phyloP scores from a whole-genome alignment of 495 filamentous ascomycete species.

The Neurospora sp. region DNA sequence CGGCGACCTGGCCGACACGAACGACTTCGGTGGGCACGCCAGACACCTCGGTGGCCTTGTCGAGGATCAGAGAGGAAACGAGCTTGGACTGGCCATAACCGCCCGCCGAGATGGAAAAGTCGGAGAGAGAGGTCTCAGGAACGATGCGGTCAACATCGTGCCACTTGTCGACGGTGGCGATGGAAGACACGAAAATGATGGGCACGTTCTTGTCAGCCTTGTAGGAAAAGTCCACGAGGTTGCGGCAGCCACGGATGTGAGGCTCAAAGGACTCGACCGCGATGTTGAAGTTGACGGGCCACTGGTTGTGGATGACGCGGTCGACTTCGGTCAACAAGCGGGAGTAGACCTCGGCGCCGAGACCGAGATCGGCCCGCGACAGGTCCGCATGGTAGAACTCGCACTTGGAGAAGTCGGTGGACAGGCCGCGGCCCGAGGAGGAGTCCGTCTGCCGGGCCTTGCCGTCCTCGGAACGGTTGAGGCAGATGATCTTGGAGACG shows the following conservation, averaged over 20 bases:
- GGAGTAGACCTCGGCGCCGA: constrained; percentile 27
- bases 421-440: constrained; percentile 26
- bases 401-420: constrained; percentile 27
- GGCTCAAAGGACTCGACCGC: constrained; percentile 45
- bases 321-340: constrained; percentile 29
- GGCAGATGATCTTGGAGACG: constrained; percentile 42
- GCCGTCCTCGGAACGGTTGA: constrained; percentile 41
- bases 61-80: constrained; percentile 41
- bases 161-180: constrained; percentile 34
- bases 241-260: constrained; percentile 42
- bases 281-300: constrained; percentile 55
- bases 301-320: constrained; percentile 52
- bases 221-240: constrained; percentile 42
- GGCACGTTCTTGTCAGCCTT: constrained; percentile 32
- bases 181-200: constrained; percentile 47
- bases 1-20: constrained; percentile 50
- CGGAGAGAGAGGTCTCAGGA: constrained; percentile 36
- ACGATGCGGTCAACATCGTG: constrained; percentile 11
- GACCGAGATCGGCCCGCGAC: constrained; percentile 34
- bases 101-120: constrained; percentile 25
- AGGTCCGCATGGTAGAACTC: constrained; percentile 43
- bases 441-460: constrained; percentile 20
- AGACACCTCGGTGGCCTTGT: constrained; percentile 24
- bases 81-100: constrained; percentile 52
- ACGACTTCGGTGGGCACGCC: constrained; percentile 36